Conservation (phyloP, 2,329 filamentous ascomycete genomes). For the Aspergillus ustus region DNA sequence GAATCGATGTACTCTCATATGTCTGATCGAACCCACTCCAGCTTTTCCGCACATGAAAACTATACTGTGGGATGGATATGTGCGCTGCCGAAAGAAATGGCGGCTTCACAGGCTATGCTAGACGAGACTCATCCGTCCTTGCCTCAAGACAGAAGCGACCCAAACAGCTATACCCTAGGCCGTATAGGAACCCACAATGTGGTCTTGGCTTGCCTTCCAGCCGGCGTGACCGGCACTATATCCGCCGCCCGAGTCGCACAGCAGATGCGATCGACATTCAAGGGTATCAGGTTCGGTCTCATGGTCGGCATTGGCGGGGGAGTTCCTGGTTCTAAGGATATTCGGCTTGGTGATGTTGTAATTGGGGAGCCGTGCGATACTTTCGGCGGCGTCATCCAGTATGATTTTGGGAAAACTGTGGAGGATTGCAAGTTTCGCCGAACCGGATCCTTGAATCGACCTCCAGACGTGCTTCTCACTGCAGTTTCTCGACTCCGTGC, state of each 20-base stretch:
- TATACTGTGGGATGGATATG: conserved; percentile 15
- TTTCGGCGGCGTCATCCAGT: conserved; percentile 34
- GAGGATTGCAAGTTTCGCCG: conserved; percentile 3
- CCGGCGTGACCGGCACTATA: conserved; percentile 31
- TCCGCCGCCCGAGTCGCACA: conserved; percentile 23
- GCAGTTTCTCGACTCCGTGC: neutral
- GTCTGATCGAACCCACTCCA: neutral
- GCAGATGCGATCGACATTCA: conserved; percentile 26
- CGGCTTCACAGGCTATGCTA: conserved; percentile 7
- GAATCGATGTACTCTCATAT: no score
- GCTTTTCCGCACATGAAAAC: neutral
- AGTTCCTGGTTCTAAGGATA: conserved; percentile 30
- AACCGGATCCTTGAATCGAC: conserved; percentile 4
- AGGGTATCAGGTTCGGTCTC: conserved; percentile 33
- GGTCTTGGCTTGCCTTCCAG: conserved; percentile 15
- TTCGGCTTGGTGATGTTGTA: conserved; percentile 37
- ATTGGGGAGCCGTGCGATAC: conserved; percentile 25
- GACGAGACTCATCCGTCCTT: conserved; percentile 5
- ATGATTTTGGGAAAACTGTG: conserved; percentile 31
- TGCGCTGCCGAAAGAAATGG: conserved; percentile 2
- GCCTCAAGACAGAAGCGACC: neutral
- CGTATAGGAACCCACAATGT: conserved; percentile 15
- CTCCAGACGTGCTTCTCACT: conserved; percentile 7
- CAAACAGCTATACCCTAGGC: conserved; percentile 15
- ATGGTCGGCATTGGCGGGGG: conserved; percentile 52